phyloP scores from a whole-genome alignment of 2,329 filamentous ascomycete species.

The Sporothrix inflata region DNA sequence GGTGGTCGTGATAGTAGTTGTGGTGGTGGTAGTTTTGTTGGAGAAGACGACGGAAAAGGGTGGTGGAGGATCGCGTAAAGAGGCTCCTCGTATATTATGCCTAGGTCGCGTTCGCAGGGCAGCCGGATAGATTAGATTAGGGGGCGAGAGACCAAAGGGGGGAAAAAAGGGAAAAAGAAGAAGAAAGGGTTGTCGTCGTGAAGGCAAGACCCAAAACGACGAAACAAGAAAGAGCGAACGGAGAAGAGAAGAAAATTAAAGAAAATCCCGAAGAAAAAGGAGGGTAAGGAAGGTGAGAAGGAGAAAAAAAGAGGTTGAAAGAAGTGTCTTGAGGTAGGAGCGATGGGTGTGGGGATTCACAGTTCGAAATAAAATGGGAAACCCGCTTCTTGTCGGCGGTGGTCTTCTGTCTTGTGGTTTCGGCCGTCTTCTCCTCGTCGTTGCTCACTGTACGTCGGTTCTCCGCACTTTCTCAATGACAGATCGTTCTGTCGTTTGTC shows the following conservation, averaged over 20 bases:
- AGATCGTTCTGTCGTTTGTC: background rate
- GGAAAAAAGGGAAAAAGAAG: background rate
- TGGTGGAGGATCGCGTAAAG: background rate
- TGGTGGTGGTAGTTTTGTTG: background rate
- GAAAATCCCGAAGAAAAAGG: background rate
- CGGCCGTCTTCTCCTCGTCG: background rate
- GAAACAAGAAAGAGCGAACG: background rate
- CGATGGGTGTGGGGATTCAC: background rate
- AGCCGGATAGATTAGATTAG: background rate
- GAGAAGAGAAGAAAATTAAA: background rate
- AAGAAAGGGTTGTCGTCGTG: background rate
- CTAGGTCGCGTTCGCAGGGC: constrained; percentile 11
- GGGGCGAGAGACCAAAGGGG: background rate
- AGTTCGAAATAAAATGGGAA: background rate
- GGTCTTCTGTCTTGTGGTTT: background rate
- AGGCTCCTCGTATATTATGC: background rate
- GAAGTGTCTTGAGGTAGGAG: background rate
- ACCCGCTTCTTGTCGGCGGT: background rate
- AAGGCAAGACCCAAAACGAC: background rate
- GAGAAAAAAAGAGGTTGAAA: background rate
- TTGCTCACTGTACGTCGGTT: background rate
- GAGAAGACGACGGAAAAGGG: background rate
- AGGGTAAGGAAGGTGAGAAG: background rate
- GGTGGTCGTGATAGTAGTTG: background rate
- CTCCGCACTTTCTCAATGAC: constrained; percentile 5